Evolutionary conservation across 352 stramenopile species (phyloP).

Genomic region (Phytophthora niederhauseri): DNA sequence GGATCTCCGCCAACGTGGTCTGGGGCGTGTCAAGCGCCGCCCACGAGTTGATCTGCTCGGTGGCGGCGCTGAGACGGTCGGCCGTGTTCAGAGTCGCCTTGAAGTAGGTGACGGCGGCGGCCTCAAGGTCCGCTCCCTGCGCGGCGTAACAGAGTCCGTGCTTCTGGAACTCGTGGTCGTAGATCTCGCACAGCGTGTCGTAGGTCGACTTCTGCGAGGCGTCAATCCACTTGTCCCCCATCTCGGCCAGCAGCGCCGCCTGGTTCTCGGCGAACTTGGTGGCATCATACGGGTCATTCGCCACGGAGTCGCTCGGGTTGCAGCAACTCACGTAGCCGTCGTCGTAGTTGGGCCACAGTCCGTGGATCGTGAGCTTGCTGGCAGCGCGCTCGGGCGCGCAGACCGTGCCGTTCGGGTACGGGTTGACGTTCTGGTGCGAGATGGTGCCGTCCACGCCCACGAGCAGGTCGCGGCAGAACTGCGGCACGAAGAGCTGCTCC

Average conservation of each 20-base stretch:
- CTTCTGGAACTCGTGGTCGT: conserved; percentile 89
- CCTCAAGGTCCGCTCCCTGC: conserved; percentile 51
- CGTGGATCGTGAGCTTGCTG: conserved; percentile 75
- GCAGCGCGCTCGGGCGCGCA: conserved; percentile 51
- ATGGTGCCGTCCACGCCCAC: conserved; percentile 73
- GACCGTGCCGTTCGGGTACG: conserved; percentile 59
- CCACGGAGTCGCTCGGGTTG: conserved; percentile 60
- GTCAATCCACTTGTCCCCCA: conserved; percentile 73
- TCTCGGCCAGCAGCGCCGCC: conserved; percentile 49
- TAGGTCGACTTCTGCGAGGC: conserved; percentile 55
- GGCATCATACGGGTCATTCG: conserved; percentile 68
- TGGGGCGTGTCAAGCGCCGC: conserved; percentile 37
- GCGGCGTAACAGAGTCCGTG: conserved; percentile 80
- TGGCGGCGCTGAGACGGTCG: conserved; percentile 39
- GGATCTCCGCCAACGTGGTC: conserved; percentile 45
- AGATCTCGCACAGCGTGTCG: conserved; percentile 78
- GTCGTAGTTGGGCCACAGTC: conserved; percentile 80
- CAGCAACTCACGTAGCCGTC: conserved; percentile 76
- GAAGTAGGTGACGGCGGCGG: conserved; percentile 71
- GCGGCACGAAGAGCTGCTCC: conserved; percentile 80
- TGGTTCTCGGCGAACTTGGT: conserved; percentile 51
- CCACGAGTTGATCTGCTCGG: conserved; percentile 64
- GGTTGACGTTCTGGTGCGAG: conserved; percentile 81
- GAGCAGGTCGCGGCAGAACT: conserved; percentile 82
- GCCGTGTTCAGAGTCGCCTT: conserved; percentile 58